Evolutionary conservation across 225 moss, liverwort and hornwort species (phyloP).

Genomic region (Neckera pumila): DNA sequence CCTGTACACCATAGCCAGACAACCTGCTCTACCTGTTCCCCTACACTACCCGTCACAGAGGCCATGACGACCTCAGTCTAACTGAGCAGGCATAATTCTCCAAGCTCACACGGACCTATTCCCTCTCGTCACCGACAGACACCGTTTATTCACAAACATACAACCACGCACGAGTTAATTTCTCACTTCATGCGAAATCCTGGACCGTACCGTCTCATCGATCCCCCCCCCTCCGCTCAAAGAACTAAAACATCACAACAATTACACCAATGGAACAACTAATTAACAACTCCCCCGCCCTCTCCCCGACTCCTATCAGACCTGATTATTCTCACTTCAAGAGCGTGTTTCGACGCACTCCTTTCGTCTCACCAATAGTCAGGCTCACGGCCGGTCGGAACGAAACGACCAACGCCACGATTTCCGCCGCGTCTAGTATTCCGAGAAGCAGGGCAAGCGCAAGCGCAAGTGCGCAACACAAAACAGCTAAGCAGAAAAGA

Average conservation of each 20-base stretch:
- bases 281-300: background rate
- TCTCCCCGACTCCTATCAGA: background rate
- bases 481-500: background rate
- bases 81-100: background rate
- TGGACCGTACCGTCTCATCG: no score
- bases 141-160: background rate
- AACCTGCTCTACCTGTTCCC: background rate
- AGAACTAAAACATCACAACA: background rate
- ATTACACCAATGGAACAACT: background rate
- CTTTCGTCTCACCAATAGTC: background rate
- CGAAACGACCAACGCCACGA: conserved; percentile 15
- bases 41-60: background rate
- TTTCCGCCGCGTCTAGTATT: background rate
- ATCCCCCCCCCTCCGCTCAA: no score
- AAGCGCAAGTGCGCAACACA: no score
- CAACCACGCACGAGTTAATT: background rate
- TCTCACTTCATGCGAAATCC: background rate
- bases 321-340: background rate
- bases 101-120: background rate
- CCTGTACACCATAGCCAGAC: background rate
- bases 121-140: background rate
- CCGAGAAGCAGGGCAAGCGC: background rate
- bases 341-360: background rate
- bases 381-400: background rate
- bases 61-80: background rate